Evolutionary conservation across 139 green algal species (phyloP).

Genomic region (Nannochloris sp.): DNA sequence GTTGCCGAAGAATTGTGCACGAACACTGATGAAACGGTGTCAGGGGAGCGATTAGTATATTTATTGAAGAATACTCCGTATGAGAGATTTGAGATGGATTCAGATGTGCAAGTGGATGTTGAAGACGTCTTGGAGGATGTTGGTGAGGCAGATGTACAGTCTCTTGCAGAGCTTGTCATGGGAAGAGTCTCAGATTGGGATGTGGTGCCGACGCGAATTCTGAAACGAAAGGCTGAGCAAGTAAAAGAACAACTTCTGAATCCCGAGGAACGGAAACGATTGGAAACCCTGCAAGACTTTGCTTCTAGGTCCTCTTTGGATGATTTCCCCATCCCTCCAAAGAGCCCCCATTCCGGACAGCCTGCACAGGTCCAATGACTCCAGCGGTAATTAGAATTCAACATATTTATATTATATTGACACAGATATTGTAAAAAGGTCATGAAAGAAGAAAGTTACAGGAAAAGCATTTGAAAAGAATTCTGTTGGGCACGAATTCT

Average conservation of each 20-base stretch:
- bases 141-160: constrained; percentile 1
- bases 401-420: too few species aligned
- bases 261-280: constrained; percentile 15
- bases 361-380: too few species aligned
- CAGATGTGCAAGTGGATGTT: neutral
- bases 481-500: neutral
- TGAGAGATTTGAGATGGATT: too few species aligned
- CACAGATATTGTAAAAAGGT: too few species aligned
- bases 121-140: constrained; percentile 4
- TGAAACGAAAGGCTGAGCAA: constrained; percentile 17
- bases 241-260: constrained; percentile 29
- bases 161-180: constrained; percentile 41
- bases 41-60: constrained; percentile 35
- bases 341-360: too few species aligned
- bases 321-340: constrained; percentile 1
- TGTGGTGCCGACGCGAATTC: constrained; percentile 15
- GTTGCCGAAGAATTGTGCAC: constrained; percentile 32
- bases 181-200: constrained; percentile 32
- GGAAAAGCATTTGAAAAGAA: too few species aligned
- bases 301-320: neutral
- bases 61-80: constrained; percentile 19
- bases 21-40: constrained; percentile 27
- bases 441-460: too few species aligned
- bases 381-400: too few species aligned
- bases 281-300: constrained; percentile 1